phyloP scores from a whole-genome alignment of 768 basidiomycete species.

The Amanita pseudoporphyria region DNA sequence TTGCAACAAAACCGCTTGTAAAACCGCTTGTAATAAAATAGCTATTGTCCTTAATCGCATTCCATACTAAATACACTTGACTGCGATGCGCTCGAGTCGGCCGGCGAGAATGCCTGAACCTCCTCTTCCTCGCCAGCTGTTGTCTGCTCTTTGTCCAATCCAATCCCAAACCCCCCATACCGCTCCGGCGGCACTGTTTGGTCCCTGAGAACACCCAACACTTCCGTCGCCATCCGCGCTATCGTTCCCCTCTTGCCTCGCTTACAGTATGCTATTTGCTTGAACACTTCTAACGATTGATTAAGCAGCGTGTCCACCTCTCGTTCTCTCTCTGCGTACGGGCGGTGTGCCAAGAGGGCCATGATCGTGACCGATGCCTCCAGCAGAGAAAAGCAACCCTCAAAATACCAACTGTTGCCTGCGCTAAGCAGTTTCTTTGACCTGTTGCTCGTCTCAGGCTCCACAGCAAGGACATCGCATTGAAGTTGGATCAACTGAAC shows the following conservation, averaged over 20 bases:
- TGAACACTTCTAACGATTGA: slow-evolving; percentile 27
- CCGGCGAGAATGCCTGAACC: too few relatives aligned
- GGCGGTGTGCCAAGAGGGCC: slow-evolving; percentile 29
- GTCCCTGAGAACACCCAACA: slow-evolving; percentile 15
- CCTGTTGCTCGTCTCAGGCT: slow-evolving; percentile 13
- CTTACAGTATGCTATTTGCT: slow-evolving; percentile 23
- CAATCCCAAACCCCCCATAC: not conserved
- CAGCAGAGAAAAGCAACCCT: slow-evolving; percentile 34
- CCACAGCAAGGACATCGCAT: slow-evolving; percentile 21
- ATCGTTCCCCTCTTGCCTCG: slow-evolving; percentile 27
- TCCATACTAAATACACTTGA: not conserved
- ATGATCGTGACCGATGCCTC: slow-evolving; percentile 38
- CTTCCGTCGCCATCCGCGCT: slow-evolving; percentile 28
- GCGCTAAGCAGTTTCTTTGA: slow-evolving; percentile 16
- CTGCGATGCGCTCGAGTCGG: not conserved
- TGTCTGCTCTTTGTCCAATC: not conserved
- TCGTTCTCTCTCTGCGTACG: slow-evolving; percentile 25
- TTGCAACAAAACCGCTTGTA: too few relatives aligned
- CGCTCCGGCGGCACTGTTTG: not conserved
- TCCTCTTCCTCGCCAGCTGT: not conserved
- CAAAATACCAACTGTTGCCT: slow-evolving; percentile 30
- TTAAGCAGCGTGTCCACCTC: slow-evolving; percentile 30
- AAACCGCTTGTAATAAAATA: not conserved
- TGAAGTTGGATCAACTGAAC: slow-evolving; percentile 35
- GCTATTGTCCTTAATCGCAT: not conserved